Evolutionary conservation across 192 early-diverging fungal genomes (phyloP).

Genomic region (Haplosporangium gracile): DNA sequence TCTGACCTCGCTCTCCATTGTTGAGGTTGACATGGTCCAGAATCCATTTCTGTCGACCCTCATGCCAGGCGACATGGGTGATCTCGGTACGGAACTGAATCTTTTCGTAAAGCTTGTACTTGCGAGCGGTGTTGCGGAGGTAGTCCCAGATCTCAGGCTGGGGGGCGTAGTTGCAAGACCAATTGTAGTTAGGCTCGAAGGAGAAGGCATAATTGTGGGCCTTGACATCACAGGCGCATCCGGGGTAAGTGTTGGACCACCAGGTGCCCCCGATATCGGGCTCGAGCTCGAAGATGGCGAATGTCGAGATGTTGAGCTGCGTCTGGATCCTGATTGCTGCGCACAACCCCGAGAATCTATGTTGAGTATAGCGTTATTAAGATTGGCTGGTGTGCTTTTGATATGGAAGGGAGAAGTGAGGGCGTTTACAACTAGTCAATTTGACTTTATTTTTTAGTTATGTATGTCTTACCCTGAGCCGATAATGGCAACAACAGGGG

Average conservation of each 20-base stretch:
- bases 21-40: slow-evolving; percentile 21
- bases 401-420: not conserved
- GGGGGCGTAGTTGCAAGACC: slow-evolving; percentile 44
- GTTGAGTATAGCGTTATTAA: not conserved
- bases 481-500: slow-evolving; percentile 14
- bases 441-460: not conserved
- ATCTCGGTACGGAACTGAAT: slow-evolving; percentile 58
- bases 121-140: slow-evolving; percentile 41
- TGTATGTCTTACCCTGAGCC: slow-evolving; percentile 8
- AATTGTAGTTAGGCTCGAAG: slow-evolving; percentile 61
- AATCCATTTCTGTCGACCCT: slow-evolving; percentile 50
- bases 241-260: slow-evolving; percentile 60
- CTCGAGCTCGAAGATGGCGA: slow-evolving; percentile 59
- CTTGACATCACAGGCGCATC: slow-evolving; percentile 60
- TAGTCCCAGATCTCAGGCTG: slow-evolving; percentile 62
- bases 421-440: not conserved
- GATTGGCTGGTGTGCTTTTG: not conserved
- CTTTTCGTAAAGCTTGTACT: slow-evolving; percentile 55
- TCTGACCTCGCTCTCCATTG: slow-evolving; percentile 12
- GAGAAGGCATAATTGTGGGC: slow-evolving; percentile 57
- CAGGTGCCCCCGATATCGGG: slow-evolving; percentile 68
- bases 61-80: slow-evolving; percentile 45
- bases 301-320: slow-evolving; percentile 56
- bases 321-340: slow-evolving; percentile 64
- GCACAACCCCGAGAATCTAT: slow-evolving; percentile 63